Evolutionary conservation across 176 grass and related monocot genomes (phyloP).

Genomic region (Chloris gayana): DNA sequence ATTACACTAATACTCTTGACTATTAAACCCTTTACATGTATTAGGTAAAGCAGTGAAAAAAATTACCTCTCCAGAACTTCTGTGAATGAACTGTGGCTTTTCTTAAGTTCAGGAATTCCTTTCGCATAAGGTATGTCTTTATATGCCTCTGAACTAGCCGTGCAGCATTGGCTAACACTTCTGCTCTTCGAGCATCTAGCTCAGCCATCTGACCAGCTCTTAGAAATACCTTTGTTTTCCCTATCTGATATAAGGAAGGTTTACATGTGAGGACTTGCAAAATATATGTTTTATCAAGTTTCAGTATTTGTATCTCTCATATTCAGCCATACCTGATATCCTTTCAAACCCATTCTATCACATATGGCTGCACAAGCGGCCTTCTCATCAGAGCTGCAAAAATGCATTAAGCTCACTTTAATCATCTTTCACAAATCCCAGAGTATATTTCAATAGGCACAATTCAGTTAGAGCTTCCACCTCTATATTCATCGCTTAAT

Average conservation of each 20-base stretch:
- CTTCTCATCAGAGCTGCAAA: constrained; percentile 82
- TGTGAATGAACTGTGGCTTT: constrained; percentile 69
- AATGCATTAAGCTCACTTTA: constrained; percentile 12
- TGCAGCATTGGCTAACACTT: constrained; percentile 77
- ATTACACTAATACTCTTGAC: too few species aligned
- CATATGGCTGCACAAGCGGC: constrained; percentile 74
- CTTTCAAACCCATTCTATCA: constrained; percentile 89
- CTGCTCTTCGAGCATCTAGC: constrained; percentile 84
- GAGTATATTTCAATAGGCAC: constrained; percentile 6
- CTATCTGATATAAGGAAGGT: constrained; percentile 64
- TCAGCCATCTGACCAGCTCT: constrained; percentile 97
- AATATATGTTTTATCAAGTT: constrained; percentile 20
- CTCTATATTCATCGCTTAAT: constrained; percentile 11
- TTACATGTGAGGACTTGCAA: constrained; percentile 29
- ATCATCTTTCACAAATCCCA: constrained; percentile 2
- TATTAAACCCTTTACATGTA: too few species aligned
- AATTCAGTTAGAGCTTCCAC: constrained; percentile 23
- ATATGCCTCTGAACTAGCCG: constrained; percentile 76
- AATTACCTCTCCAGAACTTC: constrained; percentile 86
- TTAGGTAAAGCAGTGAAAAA: not conserved
- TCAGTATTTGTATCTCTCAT: constrained; percentile 17
- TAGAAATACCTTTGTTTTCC: constrained; percentile 95
- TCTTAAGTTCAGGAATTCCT: constrained; percentile 64
- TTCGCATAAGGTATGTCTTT: constrained; percentile 77
- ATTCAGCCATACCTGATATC: constrained; percentile 84